Evolutionary conservation across 139 green algal genomes (phyloP).

Genomic region (Coelastrella sp.): DNA sequence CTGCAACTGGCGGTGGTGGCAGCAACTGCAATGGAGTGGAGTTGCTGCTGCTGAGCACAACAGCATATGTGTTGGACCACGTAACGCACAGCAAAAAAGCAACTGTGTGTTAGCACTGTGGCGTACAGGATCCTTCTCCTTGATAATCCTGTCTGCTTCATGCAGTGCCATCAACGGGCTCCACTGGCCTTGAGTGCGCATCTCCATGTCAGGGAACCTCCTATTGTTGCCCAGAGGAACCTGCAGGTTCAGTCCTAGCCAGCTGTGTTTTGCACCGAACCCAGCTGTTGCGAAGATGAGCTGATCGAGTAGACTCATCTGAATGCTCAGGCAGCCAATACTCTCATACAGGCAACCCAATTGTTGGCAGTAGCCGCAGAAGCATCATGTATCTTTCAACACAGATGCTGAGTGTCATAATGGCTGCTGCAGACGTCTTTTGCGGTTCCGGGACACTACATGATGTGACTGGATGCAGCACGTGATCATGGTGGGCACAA

Average conservation of each 20-base stretch:
- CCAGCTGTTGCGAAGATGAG: too few species aligned
- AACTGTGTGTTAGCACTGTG: too few species aligned
- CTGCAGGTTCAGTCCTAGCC: background rate
- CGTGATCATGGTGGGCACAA: too few species aligned
- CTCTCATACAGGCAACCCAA: too few species aligned
- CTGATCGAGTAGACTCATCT: background rate
- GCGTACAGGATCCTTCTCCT: background rate
- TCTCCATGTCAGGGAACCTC: background rate
- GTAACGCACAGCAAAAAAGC: too few species aligned
- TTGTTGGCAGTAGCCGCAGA: too few species aligned
- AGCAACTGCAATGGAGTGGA: background rate
- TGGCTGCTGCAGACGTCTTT: too few species aligned
- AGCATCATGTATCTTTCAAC: too few species aligned
- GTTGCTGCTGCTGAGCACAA: background rate
- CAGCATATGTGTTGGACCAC: too few species aligned
- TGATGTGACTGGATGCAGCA: too few species aligned
- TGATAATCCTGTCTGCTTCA: background rate
- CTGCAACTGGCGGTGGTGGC: background rate
- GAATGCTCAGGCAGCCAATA: background rate
- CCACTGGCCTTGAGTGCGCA: background rate
- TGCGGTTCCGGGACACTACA: too few species aligned
- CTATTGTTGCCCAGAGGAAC: constrained; percentile 11
- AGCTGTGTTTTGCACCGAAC: background rate
- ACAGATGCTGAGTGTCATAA: too few species aligned
- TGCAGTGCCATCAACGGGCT: background rate